phyloP scores from a whole-genome alignment of 306 rosid species.

The Lablab purpureus region DNA sequence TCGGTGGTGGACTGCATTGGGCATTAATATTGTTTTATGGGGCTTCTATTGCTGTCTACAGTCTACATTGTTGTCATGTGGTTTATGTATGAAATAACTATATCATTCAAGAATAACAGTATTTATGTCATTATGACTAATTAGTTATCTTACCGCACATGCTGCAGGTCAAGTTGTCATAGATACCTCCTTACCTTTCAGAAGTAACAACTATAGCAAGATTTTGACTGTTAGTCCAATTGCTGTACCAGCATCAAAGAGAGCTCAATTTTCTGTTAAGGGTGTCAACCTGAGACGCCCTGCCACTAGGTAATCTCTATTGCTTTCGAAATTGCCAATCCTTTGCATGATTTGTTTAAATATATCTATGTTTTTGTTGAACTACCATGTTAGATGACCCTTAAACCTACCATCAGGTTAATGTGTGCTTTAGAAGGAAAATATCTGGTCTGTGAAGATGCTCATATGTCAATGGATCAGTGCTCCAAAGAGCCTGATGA shows the following conservation, averaged over 20 bases:
- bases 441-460: constrained; percentile 68
- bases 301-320: constrained; percentile 64
- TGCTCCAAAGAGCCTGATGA: constrained; percentile 58
- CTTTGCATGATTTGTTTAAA: constrained; percentile 25
- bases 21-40: constrained; percentile 13
- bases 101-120: constrained; percentile 14
- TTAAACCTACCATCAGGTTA: constrained; percentile 62
- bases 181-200: constrained; percentile 74
- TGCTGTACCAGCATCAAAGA: constrained; percentile 74
- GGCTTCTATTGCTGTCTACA: constrained; percentile 29
- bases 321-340: constrained; percentile 27
- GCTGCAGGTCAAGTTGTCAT: constrained; percentile 80
- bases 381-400: constrained; percentile 26
- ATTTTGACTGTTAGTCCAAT: constrained; percentile 79
- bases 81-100: not conserved
- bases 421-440: constrained; percentile 88
- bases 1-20: constrained; percentile 27
- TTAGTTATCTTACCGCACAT: constrained; percentile 40
- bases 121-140: constrained; percentile 20
- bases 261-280: constrained; percentile 74
- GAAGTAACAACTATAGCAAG: constrained; percentile 60
- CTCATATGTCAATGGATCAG: constrained; percentile 56
- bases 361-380: constrained; percentile 1
- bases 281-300: constrained; percentile 74
- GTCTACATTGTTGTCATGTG: constrained; percentile 13